These are phyloP conservation scores for Musa troglodytarum DNA, from an alignment of 176 grass and related monocot genomes.

Conservation along the genomic window DNA sequence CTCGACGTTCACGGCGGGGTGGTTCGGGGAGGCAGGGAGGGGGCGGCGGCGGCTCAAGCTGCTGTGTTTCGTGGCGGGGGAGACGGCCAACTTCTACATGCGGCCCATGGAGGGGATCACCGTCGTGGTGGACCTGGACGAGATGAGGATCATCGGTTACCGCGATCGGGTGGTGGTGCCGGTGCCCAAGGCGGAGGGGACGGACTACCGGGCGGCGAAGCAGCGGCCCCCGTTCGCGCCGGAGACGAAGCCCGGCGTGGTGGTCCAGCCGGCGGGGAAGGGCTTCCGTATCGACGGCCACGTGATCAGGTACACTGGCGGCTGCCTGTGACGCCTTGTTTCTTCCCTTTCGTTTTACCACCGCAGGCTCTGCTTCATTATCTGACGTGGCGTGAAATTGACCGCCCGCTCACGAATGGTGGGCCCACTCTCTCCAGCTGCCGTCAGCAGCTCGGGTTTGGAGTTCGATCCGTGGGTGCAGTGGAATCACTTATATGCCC, in stretches of 20 bases:
- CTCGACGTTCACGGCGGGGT: conserved; percentile 12
- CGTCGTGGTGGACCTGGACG: conserved; percentile 20
- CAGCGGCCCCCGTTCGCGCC: background rate
- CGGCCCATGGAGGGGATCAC: conserved; percentile 19
- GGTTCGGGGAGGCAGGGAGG: conserved; percentile 11
- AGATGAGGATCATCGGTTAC: conserved; percentile 20
- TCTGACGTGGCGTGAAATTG: too few species aligned
- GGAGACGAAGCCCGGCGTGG: background rate
- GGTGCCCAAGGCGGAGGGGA: conserved; percentile 16
- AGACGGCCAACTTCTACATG: conserved; percentile 22
- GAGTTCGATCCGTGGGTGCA: too few species aligned
- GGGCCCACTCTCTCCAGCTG: too few species aligned
- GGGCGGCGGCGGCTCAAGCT: background rate
- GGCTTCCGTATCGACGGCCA: conserved; percentile 10
- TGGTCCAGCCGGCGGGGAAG: conserved; percentile 3
- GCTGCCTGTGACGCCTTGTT: too few species aligned
- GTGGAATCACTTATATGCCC: too few species aligned
- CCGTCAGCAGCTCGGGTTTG: too few species aligned
- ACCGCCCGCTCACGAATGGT: too few species aligned
- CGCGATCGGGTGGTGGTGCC: conserved; percentile 4
- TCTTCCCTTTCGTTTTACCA: too few species aligned
- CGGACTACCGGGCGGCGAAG: conserved; percentile 12
- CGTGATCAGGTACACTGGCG: conserved; percentile 4
- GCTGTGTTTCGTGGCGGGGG: conserved; percentile 13
- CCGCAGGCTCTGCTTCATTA: too few species aligned